Evolutionary conservation across 768 basidiomycete genomes (phyloP), one percentile per base, ranked within the genome.

Genomic region (Gloeopeniophorella convolvens): DNA sequence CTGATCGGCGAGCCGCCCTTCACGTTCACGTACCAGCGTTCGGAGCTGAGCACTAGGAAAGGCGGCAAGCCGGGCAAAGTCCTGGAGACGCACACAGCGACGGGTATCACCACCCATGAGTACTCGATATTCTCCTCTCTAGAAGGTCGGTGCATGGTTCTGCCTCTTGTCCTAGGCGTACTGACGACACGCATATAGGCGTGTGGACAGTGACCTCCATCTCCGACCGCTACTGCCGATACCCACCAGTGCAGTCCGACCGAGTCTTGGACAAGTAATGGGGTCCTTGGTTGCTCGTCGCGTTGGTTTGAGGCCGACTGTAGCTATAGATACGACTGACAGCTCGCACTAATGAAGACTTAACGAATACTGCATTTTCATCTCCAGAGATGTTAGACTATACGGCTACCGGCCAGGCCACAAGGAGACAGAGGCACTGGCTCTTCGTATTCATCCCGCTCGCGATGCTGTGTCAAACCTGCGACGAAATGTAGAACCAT

Each of bases 171-270:
- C 24, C 48, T 47, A n/a, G 40, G 20, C 27, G 13, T 48, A 28
- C 35, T 54, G 13, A 58, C 31, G 1, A 26, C 48, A 39, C 18
- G 16, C 37, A 36, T 51, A 42, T 61, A 90, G 89, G 89, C 47
- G 91, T 88, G 16, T 94, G 89, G 89, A 90, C 86, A 9, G 86
- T 98, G 24, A 89, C 89, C 9, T 92, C 87, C 42, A 89, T 98
- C 47, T 81, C 89, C 15, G 94, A 96, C 68, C 78, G 78, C 30
- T 89, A 82, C 61, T 98, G 94, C 70, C 78, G 89, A 55, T 95
- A 94, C 68, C 93, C 93, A 15, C 80, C 80, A 43, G 72, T 76
- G 21, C 77, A 83, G 59, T 74, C 83, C 41, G 85, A 74, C 35
- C 65, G 68, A 13, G 52, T 65, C 23, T 37, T 56, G 16, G 73